Evolutionary conservation across 257 asterid genomes (phyloP).

Genomic region (Rhazya stricta): DNA sequence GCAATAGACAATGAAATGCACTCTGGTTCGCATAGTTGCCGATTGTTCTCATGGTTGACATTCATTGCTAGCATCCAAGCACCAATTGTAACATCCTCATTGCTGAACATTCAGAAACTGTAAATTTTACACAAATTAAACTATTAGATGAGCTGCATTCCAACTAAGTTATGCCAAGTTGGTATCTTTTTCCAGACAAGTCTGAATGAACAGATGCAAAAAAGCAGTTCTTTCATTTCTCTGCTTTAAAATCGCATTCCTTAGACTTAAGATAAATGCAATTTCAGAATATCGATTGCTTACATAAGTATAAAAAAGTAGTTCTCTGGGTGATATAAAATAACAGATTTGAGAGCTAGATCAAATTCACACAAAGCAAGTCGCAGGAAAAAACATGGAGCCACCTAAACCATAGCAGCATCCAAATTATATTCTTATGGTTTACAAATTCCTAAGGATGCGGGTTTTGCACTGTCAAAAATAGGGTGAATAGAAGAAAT

Average conservation of each 20-base stretch:
- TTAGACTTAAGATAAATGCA: no score
- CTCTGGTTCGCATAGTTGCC: slow-evolving; percentile 57
- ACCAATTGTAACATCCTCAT: slow-evolving; percentile 98
- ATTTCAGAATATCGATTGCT: background rate
- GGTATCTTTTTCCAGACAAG: no score
- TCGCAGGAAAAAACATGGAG: slow-evolving; percentile 13
- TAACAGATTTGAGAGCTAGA: background rate
- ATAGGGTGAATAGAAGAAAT: slow-evolving; percentile 18
- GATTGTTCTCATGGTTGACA: slow-evolving; percentile 73
- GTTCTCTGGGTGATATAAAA: background rate
- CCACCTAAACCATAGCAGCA: background rate
- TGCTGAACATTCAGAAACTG: slow-evolving; percentile 98
- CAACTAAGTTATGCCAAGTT: background rate
- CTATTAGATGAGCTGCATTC: background rate
- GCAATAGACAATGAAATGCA: slow-evolving; percentile 75
- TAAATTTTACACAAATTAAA: slow-evolving; percentile 8
- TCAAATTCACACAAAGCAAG: slow-evolving; percentile 2
- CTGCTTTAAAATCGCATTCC: background rate
- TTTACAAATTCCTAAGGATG: slow-evolving; percentile 6
- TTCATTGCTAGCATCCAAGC: slow-evolving; percentile 99
- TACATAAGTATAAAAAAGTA: background rate
- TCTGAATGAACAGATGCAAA: background rate
- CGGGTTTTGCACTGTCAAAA: slow-evolving; percentile 9
- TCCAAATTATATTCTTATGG: slow-evolving; percentile 1
- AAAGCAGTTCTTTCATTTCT: no score